Evolutionary conservation across 495 filamentous ascomycete genomes (phyloP), one percentile per base, ranked within the genome.

Genomic region (Neurospora sp.): DNA sequence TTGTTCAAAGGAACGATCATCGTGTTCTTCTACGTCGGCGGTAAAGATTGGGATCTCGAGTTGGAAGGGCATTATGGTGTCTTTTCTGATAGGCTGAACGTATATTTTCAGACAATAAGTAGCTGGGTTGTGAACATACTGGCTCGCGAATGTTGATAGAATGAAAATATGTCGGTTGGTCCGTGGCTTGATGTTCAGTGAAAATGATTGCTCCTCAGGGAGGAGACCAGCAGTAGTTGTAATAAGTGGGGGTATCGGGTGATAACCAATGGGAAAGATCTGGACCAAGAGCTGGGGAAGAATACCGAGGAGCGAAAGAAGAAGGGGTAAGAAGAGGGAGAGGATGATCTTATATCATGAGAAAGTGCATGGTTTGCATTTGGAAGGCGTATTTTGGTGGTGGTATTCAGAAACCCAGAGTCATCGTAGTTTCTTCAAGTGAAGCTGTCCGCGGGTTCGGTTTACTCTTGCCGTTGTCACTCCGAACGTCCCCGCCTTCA

Each of bases 31-130:
- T 34, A 36, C 40, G 21, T 21, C 70, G 8, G 77, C 76, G 10
- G 82, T 82, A 69, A 86, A 86, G 54, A 84, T 81, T 24, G 84
- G 83, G 36, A 85, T 76, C 75, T 86, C 84, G 5, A 85, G 79
- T 6, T 43, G 39, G 66, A 31, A 34, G 13, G 54, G 24, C 54
- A 66, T 66, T 31, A 3, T 34, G 11, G 6, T 66, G 13, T 66
- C 54, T 19, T 66, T 66, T 19, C 28, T 6, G 48, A 59, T 28
- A 28, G 15, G 13, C 3, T 4, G 54, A 66, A 66, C 28, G 28
- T 9, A 28, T 66, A 2, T 19, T 62, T 66, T 19, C 54, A 19
- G 34, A 7, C 54, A 66, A 66, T 19, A 36, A 19, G 28, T 66
- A 36, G 15, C 6, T 31, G 31, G 6, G 48, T 9, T 1, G 28